These are phyloP conservation scores for Amphibolis antarctica DNA, from an alignment of 106 monocot genomes.

Conservation along the genomic window DNA sequence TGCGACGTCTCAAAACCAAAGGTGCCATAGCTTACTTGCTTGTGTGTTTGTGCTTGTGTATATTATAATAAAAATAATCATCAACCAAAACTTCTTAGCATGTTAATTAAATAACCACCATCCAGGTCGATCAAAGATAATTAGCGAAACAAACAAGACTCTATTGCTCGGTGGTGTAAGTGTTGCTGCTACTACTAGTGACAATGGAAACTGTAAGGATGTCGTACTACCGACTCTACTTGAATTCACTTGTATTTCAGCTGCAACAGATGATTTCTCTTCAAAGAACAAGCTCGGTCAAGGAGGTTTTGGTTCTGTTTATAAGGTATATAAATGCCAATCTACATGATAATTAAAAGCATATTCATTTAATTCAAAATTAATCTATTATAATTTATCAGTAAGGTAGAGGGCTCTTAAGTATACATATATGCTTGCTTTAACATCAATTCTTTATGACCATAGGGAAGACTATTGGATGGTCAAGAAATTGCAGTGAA, in stretches of 20 bases:
- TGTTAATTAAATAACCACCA: neutral
- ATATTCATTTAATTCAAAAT: too few relatives aligned
- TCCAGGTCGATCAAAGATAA: neutral
- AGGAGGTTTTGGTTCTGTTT: constrained; percentile 11
- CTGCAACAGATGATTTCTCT: constrained; percentile 8
- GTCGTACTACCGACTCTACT: neutral
- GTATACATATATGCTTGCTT: too few relatives aligned
- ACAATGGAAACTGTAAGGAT: neutral
- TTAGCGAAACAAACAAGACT: neutral
- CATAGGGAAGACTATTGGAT: neutral
- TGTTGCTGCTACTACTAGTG: neutral
- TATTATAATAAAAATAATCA: too few relatives aligned
- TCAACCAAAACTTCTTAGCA: too few relatives aligned
- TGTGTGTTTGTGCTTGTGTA: too few relatives aligned
- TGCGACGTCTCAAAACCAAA: too few relatives aligned
- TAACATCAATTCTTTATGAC: neutral
- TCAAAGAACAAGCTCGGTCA: neutral
- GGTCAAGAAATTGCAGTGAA: constrained; percentile 15
- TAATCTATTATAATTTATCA: too few relatives aligned
- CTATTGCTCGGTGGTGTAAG: neutral
- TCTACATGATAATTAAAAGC: neutral
- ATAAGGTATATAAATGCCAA: neutral
- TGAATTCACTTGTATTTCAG: neutral
- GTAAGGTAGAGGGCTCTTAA: too few relatives aligned
- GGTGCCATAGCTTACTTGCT: too few relatives aligned